Conservation (phyloP, 192 early-diverging fungal species). For the Podochytrium sp. region DNA sequence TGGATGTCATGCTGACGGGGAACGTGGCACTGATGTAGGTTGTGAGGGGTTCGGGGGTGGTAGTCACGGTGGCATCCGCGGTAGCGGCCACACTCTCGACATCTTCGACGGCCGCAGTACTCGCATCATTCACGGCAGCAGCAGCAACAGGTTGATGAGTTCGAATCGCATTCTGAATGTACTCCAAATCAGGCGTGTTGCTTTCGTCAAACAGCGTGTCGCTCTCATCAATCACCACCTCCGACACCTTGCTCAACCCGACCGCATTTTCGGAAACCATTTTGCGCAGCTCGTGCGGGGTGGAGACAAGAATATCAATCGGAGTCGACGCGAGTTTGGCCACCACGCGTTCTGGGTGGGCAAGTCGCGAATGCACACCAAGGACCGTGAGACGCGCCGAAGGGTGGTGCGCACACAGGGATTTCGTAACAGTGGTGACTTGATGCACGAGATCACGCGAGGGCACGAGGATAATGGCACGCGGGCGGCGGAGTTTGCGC, state of each 20-base stretch:
- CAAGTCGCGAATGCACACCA: conserved; percentile 42
- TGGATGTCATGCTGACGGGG: conserved; percentile 62
- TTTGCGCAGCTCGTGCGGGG: conserved; percentile 69
- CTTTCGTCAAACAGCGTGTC: conserved; percentile 89
- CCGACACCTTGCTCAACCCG: conserved; percentile 60
- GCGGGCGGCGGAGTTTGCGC: conserved; percentile 75
- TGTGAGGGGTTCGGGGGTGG: conserved; percentile 22
- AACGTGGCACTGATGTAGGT: conserved; percentile 53
- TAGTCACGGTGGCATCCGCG: conserved; percentile 33
- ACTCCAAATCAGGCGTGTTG: conserved; percentile 69
- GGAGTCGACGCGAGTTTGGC: conserved; percentile 58
- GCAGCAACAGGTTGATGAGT: not conserved
- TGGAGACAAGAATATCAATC: conserved; percentile 84
- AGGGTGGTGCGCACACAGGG: conserved; percentile 59
- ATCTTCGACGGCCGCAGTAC: conserved; percentile 34
- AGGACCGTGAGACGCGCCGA: conserved; percentile 67
- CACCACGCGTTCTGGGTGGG: conserved; percentile 14
- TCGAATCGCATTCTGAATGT: conserved; percentile 39
- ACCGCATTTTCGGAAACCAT: conserved; percentile 59
- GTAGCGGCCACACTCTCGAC: conserved; percentile 40
- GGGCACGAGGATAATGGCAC: conserved; percentile 85
- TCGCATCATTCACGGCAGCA: not conserved
- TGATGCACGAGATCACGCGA: conserved; percentile 87
- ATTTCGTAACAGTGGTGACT: conserved; percentile 74
- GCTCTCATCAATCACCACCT: conserved; percentile 90